Base-by-base conservation (phyloP, 179 eudicot species). In the Dionaea muscipula region DNA sequence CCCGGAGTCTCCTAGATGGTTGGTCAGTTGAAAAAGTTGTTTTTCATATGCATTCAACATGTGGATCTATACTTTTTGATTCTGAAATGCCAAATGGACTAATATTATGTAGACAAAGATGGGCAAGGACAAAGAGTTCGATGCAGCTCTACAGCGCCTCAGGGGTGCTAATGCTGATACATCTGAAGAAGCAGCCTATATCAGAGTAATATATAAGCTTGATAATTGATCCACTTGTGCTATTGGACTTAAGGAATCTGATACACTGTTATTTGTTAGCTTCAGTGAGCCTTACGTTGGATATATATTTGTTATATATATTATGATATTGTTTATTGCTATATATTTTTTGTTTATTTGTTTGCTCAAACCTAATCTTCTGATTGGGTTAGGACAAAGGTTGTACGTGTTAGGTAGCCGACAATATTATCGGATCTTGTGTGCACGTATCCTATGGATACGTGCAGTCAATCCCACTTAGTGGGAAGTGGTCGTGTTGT, bases 1-100 rank as follows among this genome's bases (percentile, higher is more conserved):
- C 59, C 85, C 88, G 9, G 91, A 85, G 63, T 88, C 96, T 45
- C 94, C 91, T 5, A 76, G 96, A 71, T 85, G 94, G 94, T 74
- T 88, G 91, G 96, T 88, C 48, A 65, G 83, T 57, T 57, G 21
- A n/a, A 61, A 39, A 46, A 24, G 35, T 37, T 9, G 15, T 47
- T 22, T 24, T 38, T 12, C 7, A 9, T 12, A 26, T 9, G 26
- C 4, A 14, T 2, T 14, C 37, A 24, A n/a, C 24, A 27, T n/a
- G 24, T 18, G n/a, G 1, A 22, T 16, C 5, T 25, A 3, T 27
- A 39, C 26, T 17, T 0, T 7, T 15, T 1, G 15, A 44, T 13
- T 2, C 17, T 23, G 16, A 19, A 26, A n/a, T 1, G 21, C 7
- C 45, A 21, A 38, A 2, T n/a, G 2, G 15, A 8, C 10, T 4